Evolutionary conservation across 2,329 filamentous ascomycete species (phyloP).

Genomic region (Polychaeton citri): DNA sequence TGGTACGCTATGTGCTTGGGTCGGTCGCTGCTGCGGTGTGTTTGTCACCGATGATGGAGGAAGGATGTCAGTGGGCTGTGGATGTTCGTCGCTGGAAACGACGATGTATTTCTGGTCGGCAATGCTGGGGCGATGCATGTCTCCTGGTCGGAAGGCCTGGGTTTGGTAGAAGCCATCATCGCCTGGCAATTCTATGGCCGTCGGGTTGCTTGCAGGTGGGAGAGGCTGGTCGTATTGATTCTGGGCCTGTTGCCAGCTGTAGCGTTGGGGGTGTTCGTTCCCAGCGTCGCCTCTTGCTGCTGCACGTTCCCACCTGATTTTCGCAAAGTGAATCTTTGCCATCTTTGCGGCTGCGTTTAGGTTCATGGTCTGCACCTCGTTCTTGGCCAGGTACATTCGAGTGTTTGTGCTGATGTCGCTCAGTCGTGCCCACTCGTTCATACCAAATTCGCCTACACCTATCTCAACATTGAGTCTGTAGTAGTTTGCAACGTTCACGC

Average conservation of each 20-base stretch:
- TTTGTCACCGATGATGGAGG: slow-evolving; percentile 4
- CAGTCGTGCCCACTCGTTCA: slow-evolving; percentile 96
- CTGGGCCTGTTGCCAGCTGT: slow-evolving; percentile 2
- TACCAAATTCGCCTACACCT: slow-evolving; percentile 90
- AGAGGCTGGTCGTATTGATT: slow-evolving; percentile 13
- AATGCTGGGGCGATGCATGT: slow-evolving; percentile 31
- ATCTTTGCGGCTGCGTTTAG: slow-evolving; percentile 65
- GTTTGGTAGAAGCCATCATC: slow-evolving; percentile 27
- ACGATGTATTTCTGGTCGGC: slow-evolving; percentile 59
- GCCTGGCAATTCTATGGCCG: slow-evolving; percentile 47
- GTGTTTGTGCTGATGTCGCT: slow-evolving; percentile 91
- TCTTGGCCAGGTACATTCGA: slow-evolving; percentile 62
- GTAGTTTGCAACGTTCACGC: slow-evolving; percentile 77
- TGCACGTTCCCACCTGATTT: slow-evolving; percentile 48
- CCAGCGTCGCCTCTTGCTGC: slow-evolving; percentile 24
- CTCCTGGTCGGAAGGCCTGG: slow-evolving; percentile 10
- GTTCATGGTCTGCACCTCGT: slow-evolving; percentile 64
- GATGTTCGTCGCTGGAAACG: slow-evolving; percentile 45
- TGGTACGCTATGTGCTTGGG: slow-evolving; percentile 6
- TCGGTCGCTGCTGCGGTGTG: slow-evolving; percentile 5
- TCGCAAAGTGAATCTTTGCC: slow-evolving; percentile 68
- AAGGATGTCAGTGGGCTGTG: slow-evolving; percentile 31
- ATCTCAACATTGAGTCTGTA: slow-evolving; percentile 94
- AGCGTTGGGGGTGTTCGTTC: slow-evolving; percentile 4
- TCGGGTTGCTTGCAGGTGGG: slow-evolving; percentile 30